Base-by-base conservation (phyloP, 2,329 filamentous ascomycete species). In the Aureobasidium zeae region DNA sequence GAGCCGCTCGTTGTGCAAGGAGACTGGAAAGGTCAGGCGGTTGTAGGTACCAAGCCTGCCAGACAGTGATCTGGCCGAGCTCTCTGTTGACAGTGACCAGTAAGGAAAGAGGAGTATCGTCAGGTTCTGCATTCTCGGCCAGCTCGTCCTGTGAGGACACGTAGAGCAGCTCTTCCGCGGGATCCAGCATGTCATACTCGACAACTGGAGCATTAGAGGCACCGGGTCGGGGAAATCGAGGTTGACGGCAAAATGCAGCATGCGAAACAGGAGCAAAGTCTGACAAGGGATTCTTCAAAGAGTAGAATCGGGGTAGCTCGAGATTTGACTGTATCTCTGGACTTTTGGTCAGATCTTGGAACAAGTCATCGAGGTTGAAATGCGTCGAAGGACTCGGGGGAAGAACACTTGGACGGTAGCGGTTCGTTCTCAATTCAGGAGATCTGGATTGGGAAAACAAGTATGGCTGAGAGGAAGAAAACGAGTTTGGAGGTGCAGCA, bases 261-360 rank as follows among this genome's bases (percentile, higher is more conserved):
- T 76, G 75, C 12, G 91, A 83, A 13, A 95, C 78, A 31, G 94
- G 67, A 1, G 88, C 89, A 55, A 95, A 72, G 53, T 95, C 88
- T 3, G 85, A 75, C 45, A 95, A 68, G 2, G 89, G 89, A 56
- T 94, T 86, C 3, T 83, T 87, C 35, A 98, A 70, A 19, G 83
- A 86, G 52, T 93, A 88, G 0, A 95, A 67, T 21, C 86, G 73
- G 1, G 84, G 83, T 67, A 83, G 78, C 38, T 79, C 77, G 44
- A 68, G 64, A 11, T 54, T 31, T 9, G n/a, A 15, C 10, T 31
- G 36, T 8, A n/a, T 9, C 7, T 30, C 36, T 4, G 35, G 12
- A 17, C 35, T 24, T 30, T 46, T 41, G 17, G 55, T 49, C 4
- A 56, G 47, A 32, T 52, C 50, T 29, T 55, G 48, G 25, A 56